Base-by-base conservation (phyloP, 2,329 filamentous ascomycete genomes). In the Cordyceps cateniannulata region DNA sequence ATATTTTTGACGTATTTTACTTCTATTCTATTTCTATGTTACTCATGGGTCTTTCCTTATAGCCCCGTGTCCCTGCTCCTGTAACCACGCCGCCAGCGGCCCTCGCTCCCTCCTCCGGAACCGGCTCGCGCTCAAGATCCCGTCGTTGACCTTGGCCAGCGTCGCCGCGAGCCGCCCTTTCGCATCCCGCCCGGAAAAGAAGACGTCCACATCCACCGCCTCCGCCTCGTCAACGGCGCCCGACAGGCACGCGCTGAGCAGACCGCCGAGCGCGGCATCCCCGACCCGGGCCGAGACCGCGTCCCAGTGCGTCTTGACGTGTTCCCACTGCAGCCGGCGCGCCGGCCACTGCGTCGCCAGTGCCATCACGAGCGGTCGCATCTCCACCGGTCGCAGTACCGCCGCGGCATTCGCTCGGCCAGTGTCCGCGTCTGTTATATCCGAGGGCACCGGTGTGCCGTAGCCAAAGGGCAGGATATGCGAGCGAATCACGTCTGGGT, bases 231-330 rank as follows among this genome's bases (percentile, higher is more conserved):
- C 87, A 3, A 89, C 84, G 72, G 96, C 97, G 70, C 90, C 89
- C 68, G 85, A 84, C 67, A 99, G 77, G 50, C 86, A 86, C 66
- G 89, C 80, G 67, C 90, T 87, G 67, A 99, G 77, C 75, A 96
- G 96, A 51, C 93, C 86, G 76, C 98, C 93, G 20, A 97, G n/a
- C 80, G 3, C 96, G 91, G 89, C 76, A 96, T 97, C 42, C 71
- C 86, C 60, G n/a, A 98, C 80, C 73, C 88, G 89, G 63, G 85
- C 77, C 56, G 86, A 82, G 48, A 96, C 82, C 40, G 82, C 79
- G 32, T 85, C 80, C 90, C 93, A 99, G 76, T 96, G 87, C 48
- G 83, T 80, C 75, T 93, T 91, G 69, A 97, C 83, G 75, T 89
- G 96, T 58, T 87, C 79, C 95, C 95, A 99, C 62, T 96, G 84